phyloP scores from a whole-genome alignment of 805 yeast genomes.

The Kazachstania bromeliacearum region DNA sequence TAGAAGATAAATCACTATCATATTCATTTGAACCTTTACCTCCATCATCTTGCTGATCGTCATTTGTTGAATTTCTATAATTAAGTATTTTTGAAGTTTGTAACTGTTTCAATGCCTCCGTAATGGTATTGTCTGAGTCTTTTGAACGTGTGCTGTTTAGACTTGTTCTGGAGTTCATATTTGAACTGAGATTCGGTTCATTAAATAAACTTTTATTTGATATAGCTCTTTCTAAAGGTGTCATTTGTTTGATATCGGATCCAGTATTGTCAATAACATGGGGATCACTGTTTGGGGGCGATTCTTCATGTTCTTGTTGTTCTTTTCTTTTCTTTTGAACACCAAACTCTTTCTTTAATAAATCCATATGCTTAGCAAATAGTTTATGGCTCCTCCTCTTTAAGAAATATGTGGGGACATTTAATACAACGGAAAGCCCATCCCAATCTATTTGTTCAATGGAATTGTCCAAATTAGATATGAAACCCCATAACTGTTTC shows the following conservation, averaged over 20 bases:
- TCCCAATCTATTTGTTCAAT: conserved; percentile 25
- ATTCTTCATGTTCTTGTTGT: not conserved
- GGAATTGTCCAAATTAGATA: conserved; percentile 17
- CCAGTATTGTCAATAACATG: not conserved
- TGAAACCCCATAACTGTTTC: conserved; percentile 23
- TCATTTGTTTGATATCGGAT: not conserved
- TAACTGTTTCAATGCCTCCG: conserved; percentile 14
- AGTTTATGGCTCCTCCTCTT: conserved; percentile 24
- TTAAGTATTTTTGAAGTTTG: conserved; percentile 22
- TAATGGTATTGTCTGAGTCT: conserved; percentile 6
- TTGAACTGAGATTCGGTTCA: not conserved
- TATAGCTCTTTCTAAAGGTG: no score
- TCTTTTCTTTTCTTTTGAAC: conserved; percentile 3
- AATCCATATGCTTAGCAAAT: conserved; percentile 20
- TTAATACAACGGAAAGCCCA: conserved; percentile 27
- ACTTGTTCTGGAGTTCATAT: not conserved
- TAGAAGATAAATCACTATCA: conserved; percentile 31
- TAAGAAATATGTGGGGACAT: conserved; percentile 28
- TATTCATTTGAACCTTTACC: conserved; percentile 2
- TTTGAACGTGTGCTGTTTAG: not conserved
- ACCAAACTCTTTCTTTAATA: conserved; percentile 20
- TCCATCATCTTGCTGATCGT: no score
- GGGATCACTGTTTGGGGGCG: no score
- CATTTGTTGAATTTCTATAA: not conserved
- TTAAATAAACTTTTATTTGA: not conserved